phyloP scores from a whole-genome alignment of 352 stramenopile species.

The Blastocystis hominis region DNA sequence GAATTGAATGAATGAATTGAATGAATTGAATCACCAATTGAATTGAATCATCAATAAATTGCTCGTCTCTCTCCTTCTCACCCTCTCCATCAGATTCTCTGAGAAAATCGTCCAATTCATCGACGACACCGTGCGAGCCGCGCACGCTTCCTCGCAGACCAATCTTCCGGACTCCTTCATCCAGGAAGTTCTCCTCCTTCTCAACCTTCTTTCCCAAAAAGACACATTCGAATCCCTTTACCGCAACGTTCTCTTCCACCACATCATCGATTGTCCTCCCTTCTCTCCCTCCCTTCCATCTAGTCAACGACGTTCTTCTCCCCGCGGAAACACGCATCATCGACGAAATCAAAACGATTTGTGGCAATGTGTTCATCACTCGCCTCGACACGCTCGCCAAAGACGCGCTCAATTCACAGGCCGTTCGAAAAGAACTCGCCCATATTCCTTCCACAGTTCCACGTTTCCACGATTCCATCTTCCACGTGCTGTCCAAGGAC shows the following conservation, averaged over 20 bases:
- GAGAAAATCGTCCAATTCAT: background rate
- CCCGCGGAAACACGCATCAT: background rate
- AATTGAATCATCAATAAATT: too few relatives aligned
- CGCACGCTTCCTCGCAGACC: background rate
- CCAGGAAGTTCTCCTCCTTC: background rate
- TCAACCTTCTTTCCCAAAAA: background rate
- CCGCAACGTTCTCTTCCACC: background rate
- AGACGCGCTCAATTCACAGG: background rate
- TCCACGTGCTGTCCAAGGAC: slow-evolving; percentile 33
- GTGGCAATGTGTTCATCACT: slow-evolving; percentile 15
- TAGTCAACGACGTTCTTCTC: background rate
- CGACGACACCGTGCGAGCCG: background rate
- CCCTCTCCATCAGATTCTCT: background rate
- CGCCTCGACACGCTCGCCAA: slow-evolving; percentile 28
- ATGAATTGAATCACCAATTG: too few relatives aligned
- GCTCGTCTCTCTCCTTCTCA: too few relatives aligned
- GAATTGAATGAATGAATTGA: too few relatives aligned
- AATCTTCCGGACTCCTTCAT: background rate
- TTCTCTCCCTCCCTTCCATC: background rate
- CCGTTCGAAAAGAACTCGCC: background rate
- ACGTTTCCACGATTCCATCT: background rate
- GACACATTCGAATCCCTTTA: background rate
- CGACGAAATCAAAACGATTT: background rate
- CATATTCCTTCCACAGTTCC: background rate
- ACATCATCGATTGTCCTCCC: background rate